phyloP scores from a whole-genome alignment of 805 yeast species.

The Ogataea ramenticola region DNA sequence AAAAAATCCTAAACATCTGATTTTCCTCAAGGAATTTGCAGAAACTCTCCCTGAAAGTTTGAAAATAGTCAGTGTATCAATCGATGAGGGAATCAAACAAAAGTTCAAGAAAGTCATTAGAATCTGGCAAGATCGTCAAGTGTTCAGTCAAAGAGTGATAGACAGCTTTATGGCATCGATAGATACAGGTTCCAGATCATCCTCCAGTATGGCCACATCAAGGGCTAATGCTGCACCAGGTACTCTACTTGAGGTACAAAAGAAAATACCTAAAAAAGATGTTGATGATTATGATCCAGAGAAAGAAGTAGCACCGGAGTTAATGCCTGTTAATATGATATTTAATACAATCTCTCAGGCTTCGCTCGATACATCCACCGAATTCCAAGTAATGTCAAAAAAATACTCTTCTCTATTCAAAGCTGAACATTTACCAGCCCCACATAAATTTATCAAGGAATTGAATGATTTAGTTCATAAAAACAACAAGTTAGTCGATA shows the following conservation, averaged over 20 bases:
- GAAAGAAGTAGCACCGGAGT: conserved; percentile 17
- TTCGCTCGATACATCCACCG: conserved; percentile 12
- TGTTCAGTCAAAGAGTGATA: conserved; percentile 28
- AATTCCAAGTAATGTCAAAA: conserved; percentile 14
- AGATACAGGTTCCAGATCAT: background rate
- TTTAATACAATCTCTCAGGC: conserved; percentile 16
- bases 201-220: background rate
- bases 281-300: background rate
- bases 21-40: conserved; percentile 53
- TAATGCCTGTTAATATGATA: conserved; percentile 15
- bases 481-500: conserved; percentile 7
- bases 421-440: conserved; percentile 25
- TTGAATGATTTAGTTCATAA: conserved; percentile 11
- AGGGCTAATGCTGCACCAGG: background rate
- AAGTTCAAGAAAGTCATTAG: conserved; percentile 43
- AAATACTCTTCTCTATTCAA: conserved; percentile 18
- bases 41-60: conserved; percentile 38
- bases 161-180: conserved; percentile 4
- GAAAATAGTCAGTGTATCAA: conserved; percentile 20
- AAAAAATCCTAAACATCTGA: conserved; percentile 46
- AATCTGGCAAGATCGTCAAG: conserved; percentile 51
- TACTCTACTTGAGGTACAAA: background rate
- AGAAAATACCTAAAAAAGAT: background rate
- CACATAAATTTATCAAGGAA: conserved; percentile 19
- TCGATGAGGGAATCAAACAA: conserved; percentile 27